Conservation (phyloP, 148 eudicot genomes). For the Rhododendron griersonianum region DNA sequence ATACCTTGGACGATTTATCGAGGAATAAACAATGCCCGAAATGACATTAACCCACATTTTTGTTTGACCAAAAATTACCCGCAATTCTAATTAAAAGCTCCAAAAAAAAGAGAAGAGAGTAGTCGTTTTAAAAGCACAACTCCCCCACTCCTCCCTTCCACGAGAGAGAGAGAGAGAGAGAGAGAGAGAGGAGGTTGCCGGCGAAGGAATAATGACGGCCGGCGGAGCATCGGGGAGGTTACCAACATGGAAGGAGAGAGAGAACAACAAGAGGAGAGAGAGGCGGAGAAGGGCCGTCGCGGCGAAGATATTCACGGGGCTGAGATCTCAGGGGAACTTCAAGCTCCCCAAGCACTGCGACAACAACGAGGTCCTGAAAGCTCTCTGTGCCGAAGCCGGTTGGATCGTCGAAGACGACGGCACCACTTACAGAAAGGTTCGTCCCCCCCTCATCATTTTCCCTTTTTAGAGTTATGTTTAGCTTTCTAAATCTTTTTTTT, state of each 20-base stretch:
- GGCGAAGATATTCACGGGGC: constrained; percentile 58
- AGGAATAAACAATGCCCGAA: not conserved
- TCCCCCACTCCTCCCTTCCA: not conserved
- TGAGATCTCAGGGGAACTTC: constrained; percentile 59
- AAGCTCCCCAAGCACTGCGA: constrained; percentile 76
- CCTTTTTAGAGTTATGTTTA: not conserved
- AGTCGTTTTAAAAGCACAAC: not conserved
- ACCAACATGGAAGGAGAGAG: constrained; percentile 72
- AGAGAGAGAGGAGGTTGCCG: not conserved
- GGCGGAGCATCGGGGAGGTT: constrained; percentile 49
- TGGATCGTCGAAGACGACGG: constrained; percentile 74
- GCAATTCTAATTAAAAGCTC: not conserved
- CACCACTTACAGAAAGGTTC: constrained; percentile 61
- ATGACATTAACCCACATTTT: not conserved
- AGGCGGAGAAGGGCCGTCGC: constrained; percentile 57
- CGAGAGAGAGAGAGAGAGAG: not conserved
- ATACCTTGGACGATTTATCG: not conserved
- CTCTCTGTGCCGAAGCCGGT: constrained; percentile 61
- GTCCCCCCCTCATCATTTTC: not conserved
- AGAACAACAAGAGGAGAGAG: constrained; percentile 67
- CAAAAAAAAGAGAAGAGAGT: not conserved
- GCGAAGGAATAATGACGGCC: constrained; percentile 17
- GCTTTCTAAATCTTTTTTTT: too few relatives aligned
- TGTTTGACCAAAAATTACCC: not conserved
- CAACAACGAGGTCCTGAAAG: constrained; percentile 63